Conservation (phyloP, 495 filamentous ascomycete genomes). For the Ramalina peruviana region DNA sequence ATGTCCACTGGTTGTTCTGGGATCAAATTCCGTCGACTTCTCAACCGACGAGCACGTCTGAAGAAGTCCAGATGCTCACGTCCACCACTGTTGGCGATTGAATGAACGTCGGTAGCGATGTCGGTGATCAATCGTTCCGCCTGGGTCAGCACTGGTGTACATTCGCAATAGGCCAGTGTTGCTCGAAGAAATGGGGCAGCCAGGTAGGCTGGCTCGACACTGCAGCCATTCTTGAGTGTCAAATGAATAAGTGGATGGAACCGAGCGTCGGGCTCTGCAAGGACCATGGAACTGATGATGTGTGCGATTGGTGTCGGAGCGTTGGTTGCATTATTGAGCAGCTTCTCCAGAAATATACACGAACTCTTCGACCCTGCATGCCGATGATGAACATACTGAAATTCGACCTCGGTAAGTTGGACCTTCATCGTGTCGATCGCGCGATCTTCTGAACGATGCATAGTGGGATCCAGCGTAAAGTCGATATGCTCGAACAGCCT, state of each 20-base stretch:
- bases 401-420: conserved; percentile 23
- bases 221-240: conserved; percentile 37
- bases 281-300: conserved; percentile 30
- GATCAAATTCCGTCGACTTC: conserved; percentile 27
- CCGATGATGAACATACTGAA: conserved; percentile 23
- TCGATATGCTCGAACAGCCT: conserved; percentile 29
- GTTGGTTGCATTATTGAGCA: conserved; percentile 27
- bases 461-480: conserved; percentile 10
- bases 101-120: conserved; percentile 40
- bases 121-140: conserved; percentile 33
- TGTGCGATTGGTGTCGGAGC: conserved; percentile 17
- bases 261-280: conserved; percentile 30
- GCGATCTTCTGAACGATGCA: conserved; percentile 9
- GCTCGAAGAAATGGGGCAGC: conserved; percentile 40
- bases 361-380: conserved; percentile 13
- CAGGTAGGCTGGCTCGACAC: conserved; percentile 40
- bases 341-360: conserved; percentile 29
- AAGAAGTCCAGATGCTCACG: conserved; percentile 48
- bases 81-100: conserved; percentile 42
- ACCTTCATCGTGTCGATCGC: conserved; percentile 16
- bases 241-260: conserved; percentile 29
- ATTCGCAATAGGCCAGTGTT: conserved; percentile 34
- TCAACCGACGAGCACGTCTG: conserved; percentile 24
- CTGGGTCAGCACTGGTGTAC: conserved; percentile 23
- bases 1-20: conserved; percentile 13